Percentiles rank a stretch among this genome's conserved stretches.
Conservation (phyloP, 306 rosid genomes). For the Cucurbita maxima region DNA sequence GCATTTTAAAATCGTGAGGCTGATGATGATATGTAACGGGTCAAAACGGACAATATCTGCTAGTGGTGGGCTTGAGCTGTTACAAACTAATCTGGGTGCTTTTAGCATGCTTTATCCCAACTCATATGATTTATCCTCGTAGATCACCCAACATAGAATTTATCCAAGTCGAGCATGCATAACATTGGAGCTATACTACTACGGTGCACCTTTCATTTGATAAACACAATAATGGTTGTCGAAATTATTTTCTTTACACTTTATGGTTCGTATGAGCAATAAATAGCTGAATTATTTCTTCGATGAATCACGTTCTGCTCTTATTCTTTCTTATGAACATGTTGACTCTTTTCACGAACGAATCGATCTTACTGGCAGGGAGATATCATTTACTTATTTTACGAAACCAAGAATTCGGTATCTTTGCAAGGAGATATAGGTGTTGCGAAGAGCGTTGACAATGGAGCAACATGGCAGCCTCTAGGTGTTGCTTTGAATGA, state of each 20-base stretch:
- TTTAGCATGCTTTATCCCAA: too few species aligned
- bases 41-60: too few species aligned
- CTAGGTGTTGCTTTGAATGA: slow-evolving; percentile 83
- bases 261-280: not conserved
- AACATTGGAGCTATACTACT: too few species aligned
- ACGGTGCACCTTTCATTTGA: not conserved
- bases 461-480: slow-evolving; percentile 89
- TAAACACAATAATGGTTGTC: not conserved
- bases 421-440: slow-evolving; percentile 94
- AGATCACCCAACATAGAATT: too few species aligned
- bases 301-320: not conserved
- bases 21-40: too few species aligned
- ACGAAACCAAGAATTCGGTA: slow-evolving; percentile 74
- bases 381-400: slow-evolving; percentile 62
- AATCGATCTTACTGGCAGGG: slow-evolving; percentile 30
- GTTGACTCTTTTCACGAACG: not conserved
- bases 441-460: slow-evolving; percentile 76
- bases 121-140: too few species aligned
- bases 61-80: too few species aligned
- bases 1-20: too few species aligned
- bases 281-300: not conserved
- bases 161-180: too few species aligned
- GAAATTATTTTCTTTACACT: not conserved
- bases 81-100: too few species aligned
- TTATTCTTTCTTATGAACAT: not conserved